Percentiles rank a stretch among this genome's conserved stretches.
These are phyloP conservation scores for Leucocoprinus gongylophorus DNA, from an alignment of 1,284 basidiomycete genomes.

Conservation along the genomic window DNA sequence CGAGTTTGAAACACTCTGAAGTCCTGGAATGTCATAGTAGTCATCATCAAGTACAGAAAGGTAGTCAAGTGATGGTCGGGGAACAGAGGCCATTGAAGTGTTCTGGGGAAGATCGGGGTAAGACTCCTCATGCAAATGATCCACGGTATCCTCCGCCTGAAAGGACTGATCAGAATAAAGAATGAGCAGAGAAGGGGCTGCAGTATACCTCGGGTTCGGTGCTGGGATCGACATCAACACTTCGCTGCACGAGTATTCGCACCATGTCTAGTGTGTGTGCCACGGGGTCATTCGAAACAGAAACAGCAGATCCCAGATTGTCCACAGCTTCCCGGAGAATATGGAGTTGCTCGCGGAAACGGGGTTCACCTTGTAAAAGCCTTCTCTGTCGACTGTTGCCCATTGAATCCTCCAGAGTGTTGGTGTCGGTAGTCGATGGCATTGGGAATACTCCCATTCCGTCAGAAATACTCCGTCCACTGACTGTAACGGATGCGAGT, in stretches of 20 bases:
- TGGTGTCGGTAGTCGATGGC: background rate
- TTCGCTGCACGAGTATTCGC: slow-evolving; percentile 5
- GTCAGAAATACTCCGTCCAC: background rate
- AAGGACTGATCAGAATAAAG: background rate
- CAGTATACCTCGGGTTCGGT: background rate
- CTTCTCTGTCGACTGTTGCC: background rate
- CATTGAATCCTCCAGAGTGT: background rate
- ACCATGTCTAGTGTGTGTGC: slow-evolving; percentile 4
- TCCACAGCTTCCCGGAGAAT: slow-evolving; percentile 8
- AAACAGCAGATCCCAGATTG: slow-evolving; percentile 4
- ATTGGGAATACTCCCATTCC: slow-evolving; percentile 1
- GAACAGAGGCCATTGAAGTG: background rate
- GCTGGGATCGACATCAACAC: background rate
- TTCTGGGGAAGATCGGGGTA: background rate
- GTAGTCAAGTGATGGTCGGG: background rate
- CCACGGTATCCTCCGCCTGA: slow-evolving; percentile 25
- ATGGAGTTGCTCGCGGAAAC: background rate
- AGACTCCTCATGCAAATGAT: slow-evolving; percentile 10
- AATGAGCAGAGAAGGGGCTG: background rate
- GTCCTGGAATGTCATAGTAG: slow-evolving; percentile 26
- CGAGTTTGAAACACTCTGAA: slow-evolving; percentile 25
- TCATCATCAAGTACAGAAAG: slow-evolving; percentile 24
- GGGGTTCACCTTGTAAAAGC: background rate
- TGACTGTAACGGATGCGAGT: background rate
- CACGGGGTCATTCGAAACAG: slow-evolving; percentile 4